Base-by-base conservation (phyloP, 2,329 filamentous ascomycete species). In the Aureobasidium uvarum region DNA sequence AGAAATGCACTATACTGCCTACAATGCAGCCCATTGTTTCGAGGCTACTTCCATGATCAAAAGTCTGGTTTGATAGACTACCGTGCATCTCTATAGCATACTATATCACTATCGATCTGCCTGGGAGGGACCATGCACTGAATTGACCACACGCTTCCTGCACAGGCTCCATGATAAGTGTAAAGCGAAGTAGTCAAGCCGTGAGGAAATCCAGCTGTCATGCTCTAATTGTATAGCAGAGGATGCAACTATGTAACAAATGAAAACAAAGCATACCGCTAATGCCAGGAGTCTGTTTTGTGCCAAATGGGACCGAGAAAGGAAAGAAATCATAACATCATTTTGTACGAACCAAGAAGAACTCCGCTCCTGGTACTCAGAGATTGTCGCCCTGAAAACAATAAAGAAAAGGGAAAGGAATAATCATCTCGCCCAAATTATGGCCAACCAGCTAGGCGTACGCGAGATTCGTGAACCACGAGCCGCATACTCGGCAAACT, bases 401-500 rank as follows among this genome's bases (percentile, higher is more conserved):
- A 25, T 25, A 7, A 6, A 55, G 8, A 16, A 8, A 38, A 3
- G 16, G 3, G 16, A 20, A 13, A 10, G 16, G 3, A 14, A 2
- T n/a, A 0, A 20, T 31, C 16, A 62, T 4, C 58, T 31, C 1
- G 58, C 36, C 60, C 60, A 63, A 25, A 63, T 11, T 2, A 36
- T 25, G 10, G 60, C 60, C 18, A 63, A 16, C 60, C 60, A 63
- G n/a, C 60, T 38, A 25, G 38, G 33, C 6, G 46, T 43, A 3
- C 60, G 33, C 4, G 36, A 43, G 6, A 51, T 1, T 14, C 60
- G 20, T 18, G n/a, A 45, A 10, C 60, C 60, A 45, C 60, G 60
- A 45, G 60, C 60, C 60, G 71, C 71, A 71, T 72, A 77, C 25
- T 75, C 72, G 16, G 71, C 69, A 66, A 75, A 72, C 50, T 75